Evolutionary conservation across 371 early-diverging fungal species (phyloP), one percentile per base, ranked within the genome.

Genomic region (Dichotomocladium elegans): DNA sequence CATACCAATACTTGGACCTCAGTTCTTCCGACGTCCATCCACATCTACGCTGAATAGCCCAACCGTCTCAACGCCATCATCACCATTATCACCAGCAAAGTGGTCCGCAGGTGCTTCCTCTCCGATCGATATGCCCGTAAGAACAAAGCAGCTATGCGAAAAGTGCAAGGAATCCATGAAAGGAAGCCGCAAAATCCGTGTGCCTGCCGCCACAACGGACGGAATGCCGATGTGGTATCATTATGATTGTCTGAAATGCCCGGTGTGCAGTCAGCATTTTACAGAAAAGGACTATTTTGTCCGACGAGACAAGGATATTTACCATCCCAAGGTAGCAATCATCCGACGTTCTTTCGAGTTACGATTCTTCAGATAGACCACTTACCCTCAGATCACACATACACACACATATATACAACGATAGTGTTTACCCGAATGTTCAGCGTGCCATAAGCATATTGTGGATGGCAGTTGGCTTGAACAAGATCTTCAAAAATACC

Each of bases 191-290:
- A 41, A 22, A 41, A 41, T 17, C 41, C 9, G 14, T 22, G 41
- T 41, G 22, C 41, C 12, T 41, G 41, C n/a, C n/a, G n/a, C n/a
- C 12, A 41, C 41, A 41, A 22, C 41, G n/a, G n/a, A n/a, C n/a
- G n/a, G n/a, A n/a, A n/a, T n/a, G n/a, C n/a, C n/a, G n/a, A n/a
- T n/a, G n/a, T 37, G 37, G 37, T 50, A 35, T 22, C 50, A 50
- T 50, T 37, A 35, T 26, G 50, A 50, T 8, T 50, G 50, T 24
- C 24, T 50, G 19, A 21, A 27, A 12, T 50, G 50, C n/a, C 34
- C 50, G 10, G 33, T 37, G 7, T 50, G 50, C 26, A 22, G 40
- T 4, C 24, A 26, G 1, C 50, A 50, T 24, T 50, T 50, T 37
- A 21, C 37, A 1, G 26, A 50, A 14, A 7, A 35, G 4, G 50